Conservation (phyloP, 805 yeast species). For the Candida bentonensis region DNA sequence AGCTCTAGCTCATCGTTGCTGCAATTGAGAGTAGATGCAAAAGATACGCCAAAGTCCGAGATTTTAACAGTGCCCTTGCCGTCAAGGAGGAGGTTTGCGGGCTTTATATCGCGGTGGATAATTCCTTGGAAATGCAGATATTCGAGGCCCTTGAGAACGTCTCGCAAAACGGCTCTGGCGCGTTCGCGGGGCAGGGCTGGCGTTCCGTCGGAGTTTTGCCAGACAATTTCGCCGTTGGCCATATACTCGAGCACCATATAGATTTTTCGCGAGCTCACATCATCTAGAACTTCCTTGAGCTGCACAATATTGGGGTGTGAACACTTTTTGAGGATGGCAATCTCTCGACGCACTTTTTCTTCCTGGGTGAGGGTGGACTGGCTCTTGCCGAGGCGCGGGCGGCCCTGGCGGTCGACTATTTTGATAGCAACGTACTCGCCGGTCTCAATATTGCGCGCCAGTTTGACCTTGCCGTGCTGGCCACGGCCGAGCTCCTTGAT, state of each 20-base stretch:
- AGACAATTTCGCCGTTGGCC: constrained; percentile 78
- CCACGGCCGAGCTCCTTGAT: constrained; percentile 81
- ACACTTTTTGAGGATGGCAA: constrained; percentile 87
- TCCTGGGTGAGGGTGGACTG: constrained; percentile 39
- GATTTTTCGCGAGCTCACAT: constrained; percentile 65
- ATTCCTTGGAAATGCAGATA: constrained; percentile 83
- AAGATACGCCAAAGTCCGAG: constrained; percentile 93
- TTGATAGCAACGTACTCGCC: constrained; percentile 72
- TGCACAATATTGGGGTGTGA: constrained; percentile 87
- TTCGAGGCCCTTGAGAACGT: constrained; percentile 77
- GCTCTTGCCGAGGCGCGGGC: constrained; percentile 39
- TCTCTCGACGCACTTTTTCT: constrained; percentile 68
- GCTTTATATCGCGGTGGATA: constrained; percentile 90
- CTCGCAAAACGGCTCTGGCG: constrained; percentile 62
- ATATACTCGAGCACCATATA: constrained; percentile 83
- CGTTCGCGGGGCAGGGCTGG: constrained; percentile 59
- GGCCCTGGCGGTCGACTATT: constrained; percentile 65
- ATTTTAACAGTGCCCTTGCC: constrained; percentile 68
- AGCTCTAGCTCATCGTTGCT: constrained; percentile 63
- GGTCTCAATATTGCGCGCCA: constrained; percentile 60
- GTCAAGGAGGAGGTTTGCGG: constrained; percentile 73
- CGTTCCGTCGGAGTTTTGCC: constrained; percentile 46
- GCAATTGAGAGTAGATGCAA: constrained; percentile 35
- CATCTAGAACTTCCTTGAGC: constrained; percentile 78
- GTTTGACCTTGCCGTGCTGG: constrained; percentile 97